Evolutionary conservation across 352 stramenopile genomes (phyloP).

Genomic region (Blastocystis sp.): DNA sequence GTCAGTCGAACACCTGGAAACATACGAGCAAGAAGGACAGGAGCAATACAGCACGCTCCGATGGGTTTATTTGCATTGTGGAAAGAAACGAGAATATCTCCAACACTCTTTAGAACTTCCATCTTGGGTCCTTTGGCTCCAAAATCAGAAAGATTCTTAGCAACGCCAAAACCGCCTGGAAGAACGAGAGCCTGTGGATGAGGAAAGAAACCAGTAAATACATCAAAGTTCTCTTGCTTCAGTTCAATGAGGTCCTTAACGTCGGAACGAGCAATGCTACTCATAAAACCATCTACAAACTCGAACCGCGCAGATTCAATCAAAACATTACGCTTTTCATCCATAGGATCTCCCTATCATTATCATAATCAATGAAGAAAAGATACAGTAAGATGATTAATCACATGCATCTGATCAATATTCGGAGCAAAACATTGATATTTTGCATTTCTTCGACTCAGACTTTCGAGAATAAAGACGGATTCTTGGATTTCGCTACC

Average conservation of each 20-base stretch:
- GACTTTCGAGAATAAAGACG: slow-evolving; percentile 65
- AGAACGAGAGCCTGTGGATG: slow-evolving; percentile 63
- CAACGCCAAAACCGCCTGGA: slow-evolving; percentile 66
- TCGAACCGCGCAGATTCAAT: slow-evolving; percentile 64
- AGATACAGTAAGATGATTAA: slow-evolving; percentile 66
- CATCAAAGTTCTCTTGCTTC: slow-evolving; percentile 64
- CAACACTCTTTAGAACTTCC: slow-evolving; percentile 65
- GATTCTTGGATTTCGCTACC: slow-evolving; percentile 66
- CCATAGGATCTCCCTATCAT: slow-evolving; percentile 61
- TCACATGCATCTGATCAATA: slow-evolving; percentile 67
- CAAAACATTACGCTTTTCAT: slow-evolving; percentile 66
- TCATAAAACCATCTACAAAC: not conserved
- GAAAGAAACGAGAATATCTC: slow-evolving; percentile 63
- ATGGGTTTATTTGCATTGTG: slow-evolving; percentile 66
- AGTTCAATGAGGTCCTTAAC: slow-evolving; percentile 63
- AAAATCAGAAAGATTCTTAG: slow-evolving; percentile 67
- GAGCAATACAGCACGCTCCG: slow-evolving; percentile 66
- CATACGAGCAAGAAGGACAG: slow-evolving; percentile 64
- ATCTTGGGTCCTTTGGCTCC: slow-evolving; percentile 65
- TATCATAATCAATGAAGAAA: not conserved
- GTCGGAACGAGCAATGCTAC: slow-evolving; percentile 64
- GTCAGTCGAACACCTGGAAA: slow-evolving; percentile 65
- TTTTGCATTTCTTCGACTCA: slow-evolving; percentile 63
- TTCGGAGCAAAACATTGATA: slow-evolving; percentile 65
- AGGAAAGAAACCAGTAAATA: not conserved